phyloP scores from a whole-genome alignment of 2,329 filamentous ascomycete species.

The Cladophialophora carrionii region DNA sequence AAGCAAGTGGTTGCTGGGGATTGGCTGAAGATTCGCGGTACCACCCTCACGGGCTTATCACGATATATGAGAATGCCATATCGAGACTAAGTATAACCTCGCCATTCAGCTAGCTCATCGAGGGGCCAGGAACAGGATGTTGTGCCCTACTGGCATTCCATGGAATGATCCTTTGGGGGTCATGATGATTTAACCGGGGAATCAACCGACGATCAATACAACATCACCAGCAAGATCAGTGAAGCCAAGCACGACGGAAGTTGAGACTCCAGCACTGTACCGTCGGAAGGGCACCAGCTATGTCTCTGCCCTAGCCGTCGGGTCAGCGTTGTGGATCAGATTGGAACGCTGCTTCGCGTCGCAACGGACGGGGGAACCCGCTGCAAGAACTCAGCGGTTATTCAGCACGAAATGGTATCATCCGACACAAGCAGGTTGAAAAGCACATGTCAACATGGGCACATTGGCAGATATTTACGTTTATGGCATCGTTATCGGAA shows the following conservation, averaged over 20 bases:
- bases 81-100: not conserved
- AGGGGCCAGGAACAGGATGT: not conserved
- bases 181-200: not conserved
- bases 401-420: not conserved
- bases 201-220: not conserved
- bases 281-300: not conserved
- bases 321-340: not conserved
- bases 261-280: not conserved
- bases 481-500: not conserved
- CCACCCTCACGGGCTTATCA: no score
- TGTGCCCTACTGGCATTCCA: not conserved
- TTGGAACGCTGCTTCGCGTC: not conserved
- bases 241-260: not conserved
- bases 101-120: not conserved
- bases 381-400: not conserved
- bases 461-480: not conserved
- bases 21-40: conserved; percentile 43
- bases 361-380: not conserved
- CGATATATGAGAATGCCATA: not conserved
- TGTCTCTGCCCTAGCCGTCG: not conserved
- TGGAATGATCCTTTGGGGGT: not conserved
- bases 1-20: conserved; percentile 66
- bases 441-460: not conserved
- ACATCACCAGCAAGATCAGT: not conserved
- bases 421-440: not conserved